Base-by-base conservation (phyloP, 108 stramenopile species). In the Ochromonas danica region DNA sequence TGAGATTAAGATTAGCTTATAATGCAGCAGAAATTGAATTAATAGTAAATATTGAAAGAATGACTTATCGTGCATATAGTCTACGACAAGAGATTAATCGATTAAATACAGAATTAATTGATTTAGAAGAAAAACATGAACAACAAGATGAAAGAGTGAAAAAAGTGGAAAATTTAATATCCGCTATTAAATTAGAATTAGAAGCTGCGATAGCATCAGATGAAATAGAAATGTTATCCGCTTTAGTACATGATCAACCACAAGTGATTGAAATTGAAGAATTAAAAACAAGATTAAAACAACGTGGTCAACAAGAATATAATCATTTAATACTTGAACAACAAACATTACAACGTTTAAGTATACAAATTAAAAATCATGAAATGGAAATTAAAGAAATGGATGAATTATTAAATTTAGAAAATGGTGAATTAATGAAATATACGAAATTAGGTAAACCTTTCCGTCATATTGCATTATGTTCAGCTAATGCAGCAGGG, bases 401-500 rank as follows among this genome's bases (percentile, higher is more conserved):
- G 14, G 72, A 75, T 60, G 10, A 75, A 31, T 33, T 35, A 27
- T 27, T 75, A 10, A 60, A 6, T 38, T 27, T 75, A 25, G 72
- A 75, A 60, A 22, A 75, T 10, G 72, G 72, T 30, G 51, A 3
- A 10, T 33, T 75, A 25, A 75, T 75, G 72, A 45, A 75, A 75
- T 22, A 75, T 31, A 14, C 51, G 36, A 3, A 36, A 41, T 27
- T 30, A 31, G 31, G 25, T 27, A 38, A 41, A 28, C n/a, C 31
- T 45, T 75, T 75, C 38, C 72, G 72, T 45, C 22, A 22, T 57
- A 25, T 75, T 36, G 72, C 10, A 10, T 36, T 75, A 28, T 57
- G 51, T 41, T 28, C 85, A 2, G 86, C 85, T 31, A 91, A 91
- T 79, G 62, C 60, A 22, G 84, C 80, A 10, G 82, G 81, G 0